Conservation (phyloP, 2,329 filamentous ascomycete species). For the Fusarium sterilihyphosum region DNA sequence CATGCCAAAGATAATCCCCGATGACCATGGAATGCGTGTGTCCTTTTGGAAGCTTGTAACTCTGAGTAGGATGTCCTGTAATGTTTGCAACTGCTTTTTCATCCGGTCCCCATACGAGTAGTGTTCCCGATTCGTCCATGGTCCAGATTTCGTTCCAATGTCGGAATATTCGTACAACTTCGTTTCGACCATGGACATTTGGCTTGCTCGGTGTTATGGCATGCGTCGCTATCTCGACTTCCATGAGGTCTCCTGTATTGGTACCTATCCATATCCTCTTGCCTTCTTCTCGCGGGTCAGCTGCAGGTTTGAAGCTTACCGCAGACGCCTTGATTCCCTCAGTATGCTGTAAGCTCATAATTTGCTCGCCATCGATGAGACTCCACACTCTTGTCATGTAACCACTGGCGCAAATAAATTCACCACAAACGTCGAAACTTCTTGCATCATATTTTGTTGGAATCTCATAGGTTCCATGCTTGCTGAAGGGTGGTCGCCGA, state of each 20-base stretch:
- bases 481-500: constrained; percentile 80
- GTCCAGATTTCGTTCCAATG: constrained; percentile 94
- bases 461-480: constrained; percentile 79
- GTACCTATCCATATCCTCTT: constrained; percentile 89
- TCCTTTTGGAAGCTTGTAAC: constrained; percentile 80
- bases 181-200: constrained; percentile 78
- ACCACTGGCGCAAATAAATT: constrained; percentile 86
- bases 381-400: constrained; percentile 91
- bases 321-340: constrained; percentile 86
- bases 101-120: constrained; percentile 89
- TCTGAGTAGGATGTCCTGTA: constrained; percentile 74
- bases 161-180: constrained; percentile 86
- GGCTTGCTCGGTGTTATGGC: constrained; percentile 74
- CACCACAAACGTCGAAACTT: constrained; percentile 87
- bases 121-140: constrained; percentile 85
- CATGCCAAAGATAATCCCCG: constrained; percentile 88
- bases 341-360: constrained; percentile 84
- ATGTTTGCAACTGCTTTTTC: constrained; percentile 77
- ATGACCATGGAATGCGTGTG: constrained; percentile 91
- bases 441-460: constrained; percentile 87
- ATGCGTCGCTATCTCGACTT: constrained; percentile 83
- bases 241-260: constrained; percentile 86
- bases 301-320: constrained; percentile 85
- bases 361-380: constrained; percentile 79
- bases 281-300: constrained; percentile 82